A percentile compares a stretch with the other conserved stretches of the same genome.
Evolutionary conservation across 495 filamentous ascomycete species (phyloP).

Genomic region (Penicillium steckii): DNA sequence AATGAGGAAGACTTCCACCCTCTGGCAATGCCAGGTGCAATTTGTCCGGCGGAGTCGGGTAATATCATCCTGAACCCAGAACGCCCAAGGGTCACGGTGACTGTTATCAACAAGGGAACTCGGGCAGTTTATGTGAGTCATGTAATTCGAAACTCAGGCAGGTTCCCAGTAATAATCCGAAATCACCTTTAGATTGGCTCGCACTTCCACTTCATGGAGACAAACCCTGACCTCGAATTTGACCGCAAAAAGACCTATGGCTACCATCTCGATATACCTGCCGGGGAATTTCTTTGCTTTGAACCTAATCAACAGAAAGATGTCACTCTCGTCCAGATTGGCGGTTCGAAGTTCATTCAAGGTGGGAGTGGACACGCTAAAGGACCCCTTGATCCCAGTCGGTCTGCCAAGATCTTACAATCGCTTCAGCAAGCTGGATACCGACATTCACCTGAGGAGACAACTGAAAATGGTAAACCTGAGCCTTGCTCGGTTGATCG

Average conservation of each 20-base stretch:
- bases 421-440: slow-evolving; percentile 72
- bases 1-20: slow-evolving; percentile 60
- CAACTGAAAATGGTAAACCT: slow-evolving; percentile 50
- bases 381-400: slow-evolving; percentile 63
- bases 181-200: slow-evolving; percentile 68
- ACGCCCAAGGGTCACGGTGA: too few relatives aligned
- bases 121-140: slow-evolving; percentile 74
- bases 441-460: slow-evolving; percentile 69
- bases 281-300: slow-evolving; percentile 90
- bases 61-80: too few relatives aligned
- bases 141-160: slow-evolving; percentile 38
- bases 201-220: slow-evolving; percentile 96
- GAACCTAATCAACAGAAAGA: slow-evolving; percentile 94
- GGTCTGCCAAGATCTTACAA: slow-evolving; percentile 62
- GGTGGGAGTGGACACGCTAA: slow-evolving; percentile 81
- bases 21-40: slow-evolving; percentile 72
- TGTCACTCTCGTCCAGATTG: slow-evolving; percentile 88
- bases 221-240: slow-evolving; percentile 86
- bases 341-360: slow-evolving; percentile 73
- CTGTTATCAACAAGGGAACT: too few relatives aligned
- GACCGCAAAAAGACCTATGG: slow-evolving; percentile 82
- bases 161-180: neutral
- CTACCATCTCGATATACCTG: slow-evolving; percentile 83
- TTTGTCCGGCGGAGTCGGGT: slow-evolving; percentile 72
- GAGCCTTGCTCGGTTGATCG: slow-evolving; percentile 72